These are phyloP conservation scores for Ceratocystis huliohia DNA, from an alignment of 2,329 filamentous ascomycete species.

Conservation along the genomic window DNA sequence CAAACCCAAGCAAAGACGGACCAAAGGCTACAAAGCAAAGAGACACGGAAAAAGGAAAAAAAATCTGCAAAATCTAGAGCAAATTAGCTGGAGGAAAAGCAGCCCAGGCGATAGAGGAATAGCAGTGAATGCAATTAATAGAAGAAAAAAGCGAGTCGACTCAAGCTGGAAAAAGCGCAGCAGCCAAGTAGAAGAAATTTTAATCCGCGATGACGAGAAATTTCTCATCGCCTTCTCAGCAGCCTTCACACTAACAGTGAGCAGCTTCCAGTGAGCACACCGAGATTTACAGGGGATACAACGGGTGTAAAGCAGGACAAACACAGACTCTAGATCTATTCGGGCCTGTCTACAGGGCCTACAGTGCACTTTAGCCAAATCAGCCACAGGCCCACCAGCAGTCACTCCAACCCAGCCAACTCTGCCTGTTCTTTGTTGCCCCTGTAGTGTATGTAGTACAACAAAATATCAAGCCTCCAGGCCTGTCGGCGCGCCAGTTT, in stretches of 20 bases:
- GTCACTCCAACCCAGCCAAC: background rate
- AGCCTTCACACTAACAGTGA: too few relatives aligned
- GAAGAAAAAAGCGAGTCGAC: background rate
- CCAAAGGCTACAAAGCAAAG: slow-evolving; percentile 2
- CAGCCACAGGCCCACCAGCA: background rate
- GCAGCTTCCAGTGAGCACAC: background rate
- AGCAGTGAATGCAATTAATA: background rate
- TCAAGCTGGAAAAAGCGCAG: background rate
- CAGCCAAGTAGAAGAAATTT: too few relatives aligned
- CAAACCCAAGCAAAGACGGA: background rate
- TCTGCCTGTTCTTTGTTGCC: background rate
- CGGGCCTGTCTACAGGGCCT: background rate
- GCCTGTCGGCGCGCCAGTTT: background rate
- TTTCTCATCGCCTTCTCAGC: too few relatives aligned
- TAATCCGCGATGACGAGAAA: too few relatives aligned
- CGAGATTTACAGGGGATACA: background rate
- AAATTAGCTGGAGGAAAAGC: background rate
- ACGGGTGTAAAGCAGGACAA: background rate
- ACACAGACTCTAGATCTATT: too few relatives aligned
- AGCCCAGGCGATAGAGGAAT: background rate
- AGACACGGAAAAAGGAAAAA: background rate
- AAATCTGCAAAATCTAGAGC: background rate
- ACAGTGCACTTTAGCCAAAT: background rate
- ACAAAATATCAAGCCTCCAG: background rate
- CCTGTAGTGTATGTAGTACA: background rate